Conservation (phyloP, 805 yeast species). For the Lipomyces chichibuensis region DNA sequence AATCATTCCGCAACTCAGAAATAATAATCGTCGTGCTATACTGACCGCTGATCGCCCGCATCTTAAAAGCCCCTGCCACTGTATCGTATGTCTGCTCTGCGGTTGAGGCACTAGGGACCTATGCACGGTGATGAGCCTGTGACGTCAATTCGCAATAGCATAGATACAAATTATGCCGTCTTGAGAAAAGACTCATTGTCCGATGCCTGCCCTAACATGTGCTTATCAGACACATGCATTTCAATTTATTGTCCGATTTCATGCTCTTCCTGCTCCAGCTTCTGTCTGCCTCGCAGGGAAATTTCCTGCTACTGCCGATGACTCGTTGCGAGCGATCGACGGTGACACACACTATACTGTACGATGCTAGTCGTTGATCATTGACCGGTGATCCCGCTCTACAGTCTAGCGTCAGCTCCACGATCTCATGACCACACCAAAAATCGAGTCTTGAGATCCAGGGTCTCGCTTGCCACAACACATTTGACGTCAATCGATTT, state of each 20-base stretch:
- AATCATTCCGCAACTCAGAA: background rate
- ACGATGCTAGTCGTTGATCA: too few relatives aligned
- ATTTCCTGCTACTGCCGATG: too few relatives aligned
- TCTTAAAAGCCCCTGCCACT: background rate
- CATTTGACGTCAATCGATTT: background rate
- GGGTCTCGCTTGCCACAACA: background rate
- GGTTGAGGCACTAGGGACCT: background rate
- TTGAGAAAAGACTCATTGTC: background rate
- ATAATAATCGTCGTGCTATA: too few relatives aligned
- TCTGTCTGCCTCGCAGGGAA: background rate
- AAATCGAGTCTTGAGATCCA: background rate
- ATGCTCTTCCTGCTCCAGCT: background rate
- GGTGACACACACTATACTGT: background rate
- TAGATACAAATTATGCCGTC: too few relatives aligned
- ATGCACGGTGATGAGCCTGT: background rate
- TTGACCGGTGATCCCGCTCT: too few relatives aligned
- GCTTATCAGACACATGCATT: background rate
- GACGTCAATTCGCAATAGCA: background rate
- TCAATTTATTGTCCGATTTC: too few relatives aligned
- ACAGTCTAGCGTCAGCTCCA: background rate
- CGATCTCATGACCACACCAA: background rate
- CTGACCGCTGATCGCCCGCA: background rate
- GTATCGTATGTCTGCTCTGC: too few relatives aligned
- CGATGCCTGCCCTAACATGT: too few relatives aligned
- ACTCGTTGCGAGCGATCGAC: background rate